Conservation (phyloP, 495 filamentous ascomycete species). For the Neurospora terricola region DNA sequence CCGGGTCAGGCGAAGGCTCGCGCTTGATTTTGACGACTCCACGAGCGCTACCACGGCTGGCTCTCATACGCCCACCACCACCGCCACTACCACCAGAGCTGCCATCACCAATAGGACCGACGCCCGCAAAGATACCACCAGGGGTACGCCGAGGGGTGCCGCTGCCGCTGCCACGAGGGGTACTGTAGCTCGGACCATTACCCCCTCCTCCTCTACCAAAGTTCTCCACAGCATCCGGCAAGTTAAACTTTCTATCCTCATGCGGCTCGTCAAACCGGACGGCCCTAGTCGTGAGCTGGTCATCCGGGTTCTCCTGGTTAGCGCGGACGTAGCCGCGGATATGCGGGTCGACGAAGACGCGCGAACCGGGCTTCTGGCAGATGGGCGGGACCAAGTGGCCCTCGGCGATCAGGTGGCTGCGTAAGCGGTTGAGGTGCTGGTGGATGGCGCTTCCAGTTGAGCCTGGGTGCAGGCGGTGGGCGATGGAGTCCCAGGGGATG, state of each 20-base stretch:
- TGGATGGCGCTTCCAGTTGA: constrained; percentile 16
- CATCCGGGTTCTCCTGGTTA: background rate
- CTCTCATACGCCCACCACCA: background rate
- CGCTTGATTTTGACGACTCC: background rate
- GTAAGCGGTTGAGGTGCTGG: constrained; percentile 22
- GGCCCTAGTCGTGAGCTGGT: constrained; percentile 4
- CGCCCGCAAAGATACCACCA: background rate
- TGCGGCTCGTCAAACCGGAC: constrained; percentile 19
- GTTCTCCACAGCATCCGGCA: constrained; percentile 13
- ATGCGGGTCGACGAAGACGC: constrained; percentile 3
- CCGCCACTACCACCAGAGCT: background rate
- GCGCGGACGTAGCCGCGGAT: constrained; percentile 25
- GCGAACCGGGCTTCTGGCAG: constrained; percentile 8
- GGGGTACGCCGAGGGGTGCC: background rate
- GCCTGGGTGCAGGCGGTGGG: constrained; percentile 24
- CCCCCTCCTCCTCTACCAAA: background rate
- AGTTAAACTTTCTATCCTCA: constrained; percentile 17
- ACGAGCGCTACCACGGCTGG: background rate
- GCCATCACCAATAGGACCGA: background rate
- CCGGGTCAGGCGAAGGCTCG: constrained; percentile 4
- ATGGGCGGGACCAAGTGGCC: constrained; percentile 28
- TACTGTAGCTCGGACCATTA: background rate
- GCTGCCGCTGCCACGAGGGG: background rate
- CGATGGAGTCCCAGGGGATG: constrained; percentile 24
- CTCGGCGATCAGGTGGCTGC: constrained; percentile 18